These are phyloP conservation scores for Sindora glabra DNA, from an alignment of 306 rosid genomes.

Conservation along the genomic window DNA sequence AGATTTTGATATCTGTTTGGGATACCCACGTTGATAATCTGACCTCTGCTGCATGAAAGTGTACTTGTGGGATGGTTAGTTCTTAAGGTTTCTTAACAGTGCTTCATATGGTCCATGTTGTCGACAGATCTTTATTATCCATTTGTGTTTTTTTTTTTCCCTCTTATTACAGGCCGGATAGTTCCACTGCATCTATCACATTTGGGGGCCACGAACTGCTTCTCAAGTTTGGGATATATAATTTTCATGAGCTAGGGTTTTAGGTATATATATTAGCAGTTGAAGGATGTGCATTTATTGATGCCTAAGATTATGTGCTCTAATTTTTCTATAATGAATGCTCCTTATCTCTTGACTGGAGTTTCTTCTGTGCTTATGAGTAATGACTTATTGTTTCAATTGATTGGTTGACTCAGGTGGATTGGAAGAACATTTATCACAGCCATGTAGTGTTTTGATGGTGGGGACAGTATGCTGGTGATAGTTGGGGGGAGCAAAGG, in stretches of 20 bases:
- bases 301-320: slow-evolving; percentile 1
- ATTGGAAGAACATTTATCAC: slow-evolving; percentile 15
- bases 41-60: neutral
- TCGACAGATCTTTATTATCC: neutral
- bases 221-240: neutral
- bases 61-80: neutral
- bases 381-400: too few relatives aligned
- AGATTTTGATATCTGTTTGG: too few relatives aligned
- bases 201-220: neutral
- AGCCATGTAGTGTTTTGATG: slow-evolving; percentile 49
- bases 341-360: neutral
- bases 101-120: neutral
- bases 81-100: neutral
- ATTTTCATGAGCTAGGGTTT: slow-evolving; percentile 5
- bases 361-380: too few relatives aligned
- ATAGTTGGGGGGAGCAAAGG: slow-evolving; percentile 85
- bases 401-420: slow-evolving; percentile 9
- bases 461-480: slow-evolving; percentile 83
- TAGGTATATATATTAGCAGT: slow-evolving; percentile 7
- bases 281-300: slow-evolving; percentile 3
- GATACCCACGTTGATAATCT: neutral
- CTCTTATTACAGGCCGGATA: neutral
- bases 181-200: neutral
- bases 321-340: neutral
- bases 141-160: neutral